Percentiles rank a stretch among this genome's conserved stretches.
Evolutionary conservation across 768 basidiomycete genomes (phyloP).

Genomic region (Podaxis sp.): DNA sequence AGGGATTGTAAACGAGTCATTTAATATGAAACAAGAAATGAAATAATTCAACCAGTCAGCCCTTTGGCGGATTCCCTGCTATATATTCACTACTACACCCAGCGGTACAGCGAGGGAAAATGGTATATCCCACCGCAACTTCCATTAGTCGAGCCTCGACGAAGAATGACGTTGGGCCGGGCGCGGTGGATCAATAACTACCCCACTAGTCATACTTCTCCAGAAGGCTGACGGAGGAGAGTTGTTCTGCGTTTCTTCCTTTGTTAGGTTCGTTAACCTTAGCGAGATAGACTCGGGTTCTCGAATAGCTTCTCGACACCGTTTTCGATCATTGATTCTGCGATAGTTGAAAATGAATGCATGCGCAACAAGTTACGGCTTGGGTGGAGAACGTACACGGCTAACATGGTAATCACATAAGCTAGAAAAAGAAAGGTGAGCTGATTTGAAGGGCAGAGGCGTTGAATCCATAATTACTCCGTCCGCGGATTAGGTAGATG

Average conservation of each 20-base stretch:
- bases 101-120: too few species aligned
- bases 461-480: background rate
- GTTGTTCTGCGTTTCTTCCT: background rate
- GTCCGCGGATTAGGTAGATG: background rate
- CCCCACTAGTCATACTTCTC: background rate
- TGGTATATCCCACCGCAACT: too few species aligned
- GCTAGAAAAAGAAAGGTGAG: background rate
- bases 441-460: background rate
- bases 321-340: background rate
- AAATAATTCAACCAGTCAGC: too few species aligned
- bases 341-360: background rate
- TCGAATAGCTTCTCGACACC: background rate
- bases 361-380: background rate
- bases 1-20: too few species aligned
- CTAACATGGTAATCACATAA: background rate
- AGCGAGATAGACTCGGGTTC: background rate
- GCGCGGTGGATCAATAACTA: too few species aligned
- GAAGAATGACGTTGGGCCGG: too few species aligned
- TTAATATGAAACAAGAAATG: too few species aligned
- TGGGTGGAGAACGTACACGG: background rate
- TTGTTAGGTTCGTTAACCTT: background rate
- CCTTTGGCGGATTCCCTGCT: too few species aligned
- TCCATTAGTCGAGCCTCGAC: too few species aligned
- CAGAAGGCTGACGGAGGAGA: background rate
- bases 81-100: too few species aligned